Evolutionary conservation across 2,329 filamentous ascomycete species (phyloP), one percentile per base, ranked within the genome.

Genomic region (Aureobasidium namibiae): DNA sequence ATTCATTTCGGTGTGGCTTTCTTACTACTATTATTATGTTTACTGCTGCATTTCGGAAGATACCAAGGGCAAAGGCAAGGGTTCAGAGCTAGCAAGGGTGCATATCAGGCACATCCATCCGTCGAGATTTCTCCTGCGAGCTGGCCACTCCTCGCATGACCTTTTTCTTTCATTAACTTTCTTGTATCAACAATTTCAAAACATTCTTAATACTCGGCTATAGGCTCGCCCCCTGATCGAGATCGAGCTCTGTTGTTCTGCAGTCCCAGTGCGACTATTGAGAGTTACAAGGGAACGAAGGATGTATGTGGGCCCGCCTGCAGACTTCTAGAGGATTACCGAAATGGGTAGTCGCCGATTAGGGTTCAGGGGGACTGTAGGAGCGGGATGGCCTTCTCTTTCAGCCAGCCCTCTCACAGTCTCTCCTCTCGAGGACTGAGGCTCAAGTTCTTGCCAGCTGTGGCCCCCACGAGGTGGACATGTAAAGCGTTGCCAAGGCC

Each of bases 401-500:
- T 26, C 48, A 52, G 48, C 48, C 34, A 52, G 48, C 48, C 48
- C 42, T n/a, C n/a, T n/a, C n/a, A 45, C 42, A 14, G 4, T 29
- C 9, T 29, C 10, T 14, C 26, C n/a, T 54, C 26, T 54, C 24
- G 8, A 44, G 38, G 33, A n/a, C n/a, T n/a, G n/a, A n/a, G n/a
- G n/a, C 52, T 45, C 21, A 44, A 34, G 18, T 29, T n/a, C n/a
- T n/a, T n/a, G n/a, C n/a, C n/a, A n/a, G n/a, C n/a, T n/a, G n/a
- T n/a, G n/a, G n/a, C 10, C 38, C 52, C 52, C 52, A 56, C 52
- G 52, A 45, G 21, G 36, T 18, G 33, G 29, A 23, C 26, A 54
- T n/a, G 11, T n/a, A 11, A 54, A 42, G 50, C 50, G 50, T 54
- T 54, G 50, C 50, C 50, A 54, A 54, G 50, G 48, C 48, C 34